Conservation (phyloP, 2,329 filamentous ascomycete species). For the Phyllachora maydis region DNA sequence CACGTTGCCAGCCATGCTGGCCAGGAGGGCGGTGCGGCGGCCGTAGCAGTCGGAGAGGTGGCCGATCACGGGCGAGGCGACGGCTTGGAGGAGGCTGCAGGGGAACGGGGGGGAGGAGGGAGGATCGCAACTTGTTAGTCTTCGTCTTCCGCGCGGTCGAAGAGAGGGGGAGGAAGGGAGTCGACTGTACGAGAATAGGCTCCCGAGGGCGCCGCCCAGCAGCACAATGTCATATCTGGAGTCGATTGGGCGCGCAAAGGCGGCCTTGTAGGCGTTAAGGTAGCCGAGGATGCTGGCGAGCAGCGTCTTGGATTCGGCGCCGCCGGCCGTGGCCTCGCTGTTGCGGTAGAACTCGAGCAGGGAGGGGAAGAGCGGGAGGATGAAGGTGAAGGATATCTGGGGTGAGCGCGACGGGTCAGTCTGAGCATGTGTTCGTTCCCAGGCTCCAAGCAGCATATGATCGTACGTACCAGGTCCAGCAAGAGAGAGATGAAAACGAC, state of each 20-base stretch:
- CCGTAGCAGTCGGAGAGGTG: slow-evolving; percentile 75
- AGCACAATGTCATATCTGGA: slow-evolving; percentile 94
- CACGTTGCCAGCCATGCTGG: slow-evolving; percentile 86
- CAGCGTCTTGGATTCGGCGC: slow-evolving; percentile 33
- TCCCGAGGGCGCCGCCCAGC: slow-evolving; percentile 80
- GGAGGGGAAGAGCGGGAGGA: slow-evolving; percentile 86
- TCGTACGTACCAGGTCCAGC: slow-evolving; percentile 55
- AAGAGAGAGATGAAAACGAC: slow-evolving; percentile 81
- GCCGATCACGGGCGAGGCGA: slow-evolving; percentile 84
- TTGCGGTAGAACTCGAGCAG: slow-evolving; percentile 92
- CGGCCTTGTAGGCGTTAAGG: slow-evolving; percentile 85
- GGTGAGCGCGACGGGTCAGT: no score
- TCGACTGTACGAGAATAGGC: slow-evolving; percentile 49
- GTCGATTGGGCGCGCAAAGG: slow-evolving; percentile 82
- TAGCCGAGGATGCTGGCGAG: slow-evolving; percentile 63
- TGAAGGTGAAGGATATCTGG: slow-evolving; percentile 98
- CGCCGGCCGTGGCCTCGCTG: slow-evolving; percentile 40
- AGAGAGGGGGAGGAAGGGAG: background rate
- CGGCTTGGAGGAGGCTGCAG: slow-evolving; percentile 61
- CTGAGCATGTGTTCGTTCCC: no score
- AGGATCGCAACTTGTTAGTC: background rate
- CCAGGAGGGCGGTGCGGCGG: slow-evolving; percentile 66
- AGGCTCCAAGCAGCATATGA: no score
- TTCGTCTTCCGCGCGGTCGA: no score
- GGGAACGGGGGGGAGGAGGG: slow-evolving; percentile 1